Base-by-base conservation (phyloP, 2,329 filamentous ascomycete genomes). In the Phyllosticta citriasiana region DNA sequence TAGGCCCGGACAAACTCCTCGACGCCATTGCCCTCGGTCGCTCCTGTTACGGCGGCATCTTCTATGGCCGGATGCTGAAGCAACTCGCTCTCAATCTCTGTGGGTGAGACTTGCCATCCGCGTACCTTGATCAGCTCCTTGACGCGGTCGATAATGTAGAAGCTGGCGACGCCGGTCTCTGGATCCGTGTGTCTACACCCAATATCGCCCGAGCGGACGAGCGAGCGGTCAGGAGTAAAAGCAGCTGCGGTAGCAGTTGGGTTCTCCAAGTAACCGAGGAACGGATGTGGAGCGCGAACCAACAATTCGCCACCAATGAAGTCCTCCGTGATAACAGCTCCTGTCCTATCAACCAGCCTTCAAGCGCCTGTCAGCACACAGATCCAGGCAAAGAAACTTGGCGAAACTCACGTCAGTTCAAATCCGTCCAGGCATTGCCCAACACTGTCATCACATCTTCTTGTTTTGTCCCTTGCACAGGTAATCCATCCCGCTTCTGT, bases 111-210 rank as follows among this genome's bases (percentile, higher is more conserved):
- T 68, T 80, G 78, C 50, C 78, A 71, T 2, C 78, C 78, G 65
- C 79, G 79, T 12, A 78, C 77, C 62, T 79, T 79, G 64, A 79
- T 79, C 56, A 79, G 71, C 62, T 79, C 74, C 66, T 77, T 72
- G 9, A 69, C 55, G 7, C 73, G 69, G 64, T 78, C 76, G 2
- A 77, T 67, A 40, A 76, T 70, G 53, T 72, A 73, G 60, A 72
- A 59, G 57, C 47, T 53, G 19, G 59, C 19, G 14, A 53, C 10
- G 55, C 59, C 59, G 0, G 59, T 57, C 3, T 24, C 22, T 4
- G 55, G 12, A 27, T 60, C 53, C 16, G 30, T 47, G 19, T 60
- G 10, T 27, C 60, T 51, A 25, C 58, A 54, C 9, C 59, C 62
- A 19, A 64, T 60, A 26, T 65, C 63, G 9, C 63, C 63, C 4